Percentiles rank a stretch among this genome's conserved stretches.
phyloP scores from a whole-genome alignment of 1,139 yeast genomes.

The Pichia sp. region DNA sequence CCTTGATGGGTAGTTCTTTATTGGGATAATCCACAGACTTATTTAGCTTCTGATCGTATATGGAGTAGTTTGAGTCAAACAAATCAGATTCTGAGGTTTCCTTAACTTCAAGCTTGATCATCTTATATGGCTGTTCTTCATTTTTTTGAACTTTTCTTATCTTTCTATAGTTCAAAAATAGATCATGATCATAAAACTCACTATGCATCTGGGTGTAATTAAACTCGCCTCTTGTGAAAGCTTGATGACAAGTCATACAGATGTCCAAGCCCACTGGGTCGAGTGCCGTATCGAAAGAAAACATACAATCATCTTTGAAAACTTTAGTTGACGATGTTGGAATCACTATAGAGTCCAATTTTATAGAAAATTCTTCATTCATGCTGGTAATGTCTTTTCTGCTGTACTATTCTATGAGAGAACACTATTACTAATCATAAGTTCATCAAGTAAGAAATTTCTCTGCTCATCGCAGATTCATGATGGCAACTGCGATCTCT shows the following conservation, averaged over 20 bases:
- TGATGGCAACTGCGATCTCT: neutral
- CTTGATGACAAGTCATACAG: conserved; percentile 61
- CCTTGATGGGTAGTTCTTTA: conserved; percentile 19
- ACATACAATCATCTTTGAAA: conserved; percentile 81
- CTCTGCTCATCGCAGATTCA: neutral
- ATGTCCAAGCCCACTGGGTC: conserved; percentile 64
- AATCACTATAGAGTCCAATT: conserved; percentile 13
- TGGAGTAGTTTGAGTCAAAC: conserved; percentile 45
- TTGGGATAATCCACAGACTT: conserved; percentile 21
- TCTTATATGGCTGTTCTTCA: conserved; percentile 44
- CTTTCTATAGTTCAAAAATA: conserved; percentile 55
- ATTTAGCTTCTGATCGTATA: conserved; percentile 43
- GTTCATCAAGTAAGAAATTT: neutral
- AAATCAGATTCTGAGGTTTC: conserved; percentile 67
- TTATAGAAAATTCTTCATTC: conserved; percentile 6
- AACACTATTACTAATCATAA: neutral
- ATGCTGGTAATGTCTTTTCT: neutral
- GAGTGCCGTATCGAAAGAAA: conserved; percentile 70
- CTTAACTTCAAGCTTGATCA: conserved; percentile 69
- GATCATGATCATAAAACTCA: conserved; percentile 45
- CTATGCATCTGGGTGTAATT: conserved; percentile 55
- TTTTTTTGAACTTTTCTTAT: conserved; percentile 39
- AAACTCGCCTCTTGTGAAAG: conserved; percentile 50
- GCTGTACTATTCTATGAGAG: neutral
- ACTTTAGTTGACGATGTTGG: conserved; percentile 34